Evolutionary conservation across 495 filamentous ascomycete genomes (phyloP), one percentile per base, ranked within the genome.

Genomic region (Copromyces sp.): DNA sequence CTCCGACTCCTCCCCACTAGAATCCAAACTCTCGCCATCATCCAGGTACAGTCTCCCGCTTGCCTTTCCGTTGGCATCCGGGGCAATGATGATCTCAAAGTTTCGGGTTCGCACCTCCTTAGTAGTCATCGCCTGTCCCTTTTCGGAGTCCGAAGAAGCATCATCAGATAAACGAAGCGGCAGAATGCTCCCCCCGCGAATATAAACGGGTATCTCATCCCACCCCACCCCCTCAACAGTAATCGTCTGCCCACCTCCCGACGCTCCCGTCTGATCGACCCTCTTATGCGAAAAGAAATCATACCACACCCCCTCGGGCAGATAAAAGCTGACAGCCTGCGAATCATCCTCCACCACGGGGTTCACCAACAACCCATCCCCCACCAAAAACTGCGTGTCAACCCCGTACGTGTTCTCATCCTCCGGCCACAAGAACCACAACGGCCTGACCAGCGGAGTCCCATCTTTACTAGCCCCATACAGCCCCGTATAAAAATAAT

Each of bases 401-500:
- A 92, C 86, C 0, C 80, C 74, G 71, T 84, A 89, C 0, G 89
- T 89, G 68, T 87, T 84, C 42, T 80, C 73, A 78, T 95, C 93
- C 16, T 82, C 76, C 3, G 92, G 93, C 78, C 90, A 95, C 20
- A 84, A 74, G 78, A 88, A 95, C 81, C 89, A 94, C 47, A 95
- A 68, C 1, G 93, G 92, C 75, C 84, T 87, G 3, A 92, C 78
- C 74, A 87, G 81, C 3, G 92, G 92, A 89, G 20, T 85, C 84
- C 44, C 93, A 92, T 65, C 87, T 87, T 9, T 74, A 40, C 85
- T 85, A 87, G 42, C 81, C 24, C 75, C 77, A 75, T 90, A 80
- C 76, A 94, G 78, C 0, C 88, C 88, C 0, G 93, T 94, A 84
- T 95, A 95, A 41, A 94, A 83, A 81, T 95, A 95, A 80, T 94